phyloP scores from a whole-genome alignment of 164 flowering plant species.

The Magnolia sinica region DNA sequence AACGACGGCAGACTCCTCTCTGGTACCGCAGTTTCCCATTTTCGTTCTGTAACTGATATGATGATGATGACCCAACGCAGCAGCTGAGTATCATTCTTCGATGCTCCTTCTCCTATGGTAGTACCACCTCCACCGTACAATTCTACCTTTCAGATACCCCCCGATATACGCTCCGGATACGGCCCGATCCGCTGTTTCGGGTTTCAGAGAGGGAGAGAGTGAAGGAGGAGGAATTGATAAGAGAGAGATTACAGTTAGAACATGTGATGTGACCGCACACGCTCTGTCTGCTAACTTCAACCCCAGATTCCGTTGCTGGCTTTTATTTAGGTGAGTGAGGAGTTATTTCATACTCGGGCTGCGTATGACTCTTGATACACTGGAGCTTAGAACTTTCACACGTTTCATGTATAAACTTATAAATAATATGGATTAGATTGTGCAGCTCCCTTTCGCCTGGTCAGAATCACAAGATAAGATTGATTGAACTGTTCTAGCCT shows the following conservation, averaged over 20 bases:
- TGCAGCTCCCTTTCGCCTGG: too few species aligned
- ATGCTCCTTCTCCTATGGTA: not conserved
- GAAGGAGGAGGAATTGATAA: not conserved
- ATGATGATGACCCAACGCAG: not conserved
- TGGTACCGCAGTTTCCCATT: constrained; percentile 96
- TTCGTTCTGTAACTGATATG: not conserved
- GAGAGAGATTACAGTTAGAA: not conserved
- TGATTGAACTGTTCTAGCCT: too few species aligned
- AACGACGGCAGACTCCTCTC: constrained; percentile 90
- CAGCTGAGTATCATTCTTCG: constrained; percentile 35
- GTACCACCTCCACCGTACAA: not conserved
- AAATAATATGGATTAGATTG: too few species aligned
- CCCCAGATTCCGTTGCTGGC: not conserved
- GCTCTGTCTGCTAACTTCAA: not conserved
- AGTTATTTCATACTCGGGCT: too few species aligned
- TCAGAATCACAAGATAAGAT: too few species aligned
- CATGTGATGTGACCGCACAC: not conserved
- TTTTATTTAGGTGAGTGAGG: too few species aligned
- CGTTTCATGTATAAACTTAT: too few species aligned
- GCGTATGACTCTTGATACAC: too few species aligned
- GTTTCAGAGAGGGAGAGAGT: not conserved
- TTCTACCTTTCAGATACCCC: not conserved
- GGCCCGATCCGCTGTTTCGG: not conserved
- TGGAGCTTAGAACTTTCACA: too few species aligned
- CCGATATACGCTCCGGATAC: not conserved